Evolutionary conservation across 352 stramenopile genomes (phyloP).

Genomic region (Globisporangium emineosum): DNA sequence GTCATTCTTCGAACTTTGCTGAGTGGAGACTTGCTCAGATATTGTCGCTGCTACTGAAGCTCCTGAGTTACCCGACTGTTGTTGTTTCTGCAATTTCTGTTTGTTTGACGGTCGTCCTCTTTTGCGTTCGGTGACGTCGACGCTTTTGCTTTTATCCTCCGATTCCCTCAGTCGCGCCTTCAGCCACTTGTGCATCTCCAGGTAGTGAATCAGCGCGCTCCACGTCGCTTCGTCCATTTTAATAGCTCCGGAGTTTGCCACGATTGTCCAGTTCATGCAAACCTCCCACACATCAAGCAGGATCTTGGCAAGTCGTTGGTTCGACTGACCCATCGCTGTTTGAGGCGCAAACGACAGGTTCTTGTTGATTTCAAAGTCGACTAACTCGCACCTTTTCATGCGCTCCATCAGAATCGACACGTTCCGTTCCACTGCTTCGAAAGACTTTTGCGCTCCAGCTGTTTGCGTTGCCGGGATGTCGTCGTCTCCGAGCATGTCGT

Average conservation of each 20-base stretch:
- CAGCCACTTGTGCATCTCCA: constrained; percentile 38
- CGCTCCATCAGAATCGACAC: constrained; percentile 38
- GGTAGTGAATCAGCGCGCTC: constrained; percentile 24
- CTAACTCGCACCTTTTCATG: constrained; percentile 42
- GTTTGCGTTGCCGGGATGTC: constrained; percentile 36
- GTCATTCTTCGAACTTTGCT: constrained; percentile 6
- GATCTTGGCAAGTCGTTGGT: constrained; percentile 26
- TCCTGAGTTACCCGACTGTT: not conserved
- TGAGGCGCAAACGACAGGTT: constrained; percentile 30
- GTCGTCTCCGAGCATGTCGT: constrained; percentile 34
- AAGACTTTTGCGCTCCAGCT: constrained; percentile 16
- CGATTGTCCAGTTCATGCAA: constrained; percentile 40
- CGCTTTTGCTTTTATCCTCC: constrained; percentile 10
- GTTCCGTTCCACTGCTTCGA: constrained; percentile 25
- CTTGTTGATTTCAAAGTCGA: constrained; percentile 53
- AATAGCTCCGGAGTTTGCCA: not conserved
- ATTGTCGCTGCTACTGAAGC: not conserved
- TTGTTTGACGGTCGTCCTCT: constrained; percentile 17
- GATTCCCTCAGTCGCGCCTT: constrained; percentile 13
- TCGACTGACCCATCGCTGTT: constrained; percentile 27
- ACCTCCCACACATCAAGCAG: constrained; percentile 34
- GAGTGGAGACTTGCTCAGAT: not conserved
- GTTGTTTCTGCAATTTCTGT: constrained; percentile 11
- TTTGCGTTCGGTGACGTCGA: constrained; percentile 13
- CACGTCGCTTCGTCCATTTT: constrained; percentile 20